Conservation (phyloP, 495 filamentous ascomycete genomes). For the Evernia prunastri region DNA sequence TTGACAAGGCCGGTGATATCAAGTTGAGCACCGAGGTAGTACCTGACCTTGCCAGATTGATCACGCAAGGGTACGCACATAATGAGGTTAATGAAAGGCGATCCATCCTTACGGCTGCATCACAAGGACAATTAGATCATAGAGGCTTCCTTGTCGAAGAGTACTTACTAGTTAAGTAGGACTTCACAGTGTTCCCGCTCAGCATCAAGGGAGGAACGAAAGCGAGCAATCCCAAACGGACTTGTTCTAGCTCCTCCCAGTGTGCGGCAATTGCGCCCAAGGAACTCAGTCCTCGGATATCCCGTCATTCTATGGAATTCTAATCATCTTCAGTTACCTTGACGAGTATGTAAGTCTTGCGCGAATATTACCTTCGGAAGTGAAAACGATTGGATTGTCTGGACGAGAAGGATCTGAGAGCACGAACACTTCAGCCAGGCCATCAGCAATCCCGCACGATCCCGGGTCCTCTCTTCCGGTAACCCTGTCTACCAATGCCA, state of each 20-base stretch:
- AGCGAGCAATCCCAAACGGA: conserved; percentile 43
- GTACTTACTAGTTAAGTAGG: conserved; percentile 59
- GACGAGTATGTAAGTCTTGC: neutral
- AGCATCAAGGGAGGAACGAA: conserved; percentile 48
- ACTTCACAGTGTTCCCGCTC: conserved; percentile 61
- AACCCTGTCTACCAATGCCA: conserved; percentile 51
- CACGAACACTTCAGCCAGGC: conserved; percentile 70
- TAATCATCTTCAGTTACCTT: conserved; percentile 19
- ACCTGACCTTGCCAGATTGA: conserved; percentile 53
- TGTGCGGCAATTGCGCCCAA: conserved; percentile 59
- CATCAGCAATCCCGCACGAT: conserved; percentile 56
- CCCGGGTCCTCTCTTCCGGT: conserved; percentile 48
- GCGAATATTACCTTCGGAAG: conserved; percentile 44
- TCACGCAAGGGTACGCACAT: conserved; percentile 57
- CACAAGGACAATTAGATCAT: conserved; percentile 10
- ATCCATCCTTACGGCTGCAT: conserved; percentile 50
- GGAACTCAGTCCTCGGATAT: conserved; percentile 51
- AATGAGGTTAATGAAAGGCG: conserved; percentile 60
- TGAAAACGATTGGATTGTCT: conserved; percentile 74
- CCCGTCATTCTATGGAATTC: conserved; percentile 59
- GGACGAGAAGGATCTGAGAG: conserved; percentile 65
- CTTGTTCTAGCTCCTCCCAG: conserved; percentile 54
- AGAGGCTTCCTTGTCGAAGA: conserved; percentile 1
- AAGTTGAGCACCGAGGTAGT: conserved; percentile 57
- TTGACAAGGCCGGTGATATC: conserved; percentile 51